Evolutionary conservation across 177 flowering plant species (phyloP).

Genomic region (Vitis hybrid): DNA sequence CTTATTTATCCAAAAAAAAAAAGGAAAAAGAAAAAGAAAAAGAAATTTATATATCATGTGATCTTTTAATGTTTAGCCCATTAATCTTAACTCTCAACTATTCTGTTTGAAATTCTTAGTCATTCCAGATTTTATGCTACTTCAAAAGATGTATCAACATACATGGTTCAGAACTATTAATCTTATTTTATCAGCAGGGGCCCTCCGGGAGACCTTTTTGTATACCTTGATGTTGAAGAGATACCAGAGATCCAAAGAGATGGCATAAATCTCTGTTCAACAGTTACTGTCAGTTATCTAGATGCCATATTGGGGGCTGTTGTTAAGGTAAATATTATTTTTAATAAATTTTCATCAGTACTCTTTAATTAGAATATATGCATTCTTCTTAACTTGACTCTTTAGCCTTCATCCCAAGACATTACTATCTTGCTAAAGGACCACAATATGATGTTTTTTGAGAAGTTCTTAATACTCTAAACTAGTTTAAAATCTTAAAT

Average conservation of each 20-base stretch:
- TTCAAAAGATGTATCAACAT: background rate
- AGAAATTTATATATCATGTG: too few relatives aligned
- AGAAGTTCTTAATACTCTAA: background rate
- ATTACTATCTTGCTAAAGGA: background rate
- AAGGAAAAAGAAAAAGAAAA: too few relatives aligned
- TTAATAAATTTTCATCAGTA: background rate
- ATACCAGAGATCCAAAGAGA: constrained; percentile 94
- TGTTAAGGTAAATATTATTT: constrained; percentile 54
- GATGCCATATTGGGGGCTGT: constrained; percentile 90
- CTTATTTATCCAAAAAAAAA: too few relatives aligned
- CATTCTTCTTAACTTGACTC: background rate
- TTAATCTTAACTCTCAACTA: too few relatives aligned
- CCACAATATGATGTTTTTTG: background rate
- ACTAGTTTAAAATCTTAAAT: background rate
- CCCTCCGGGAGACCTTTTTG: constrained; percentile 92
- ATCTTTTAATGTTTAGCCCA: too few relatives aligned
- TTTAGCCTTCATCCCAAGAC: background rate
- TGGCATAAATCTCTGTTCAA: constrained; percentile 84
- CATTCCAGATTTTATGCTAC: background rate
- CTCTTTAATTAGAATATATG: background rate
- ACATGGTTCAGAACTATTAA: background rate
- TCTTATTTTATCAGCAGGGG: constrained; percentile 53
- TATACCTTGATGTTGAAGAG: constrained; percentile 85
- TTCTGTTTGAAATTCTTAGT: background rate
- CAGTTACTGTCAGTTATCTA: constrained; percentile 65